Evolutionary conservation across 1,284 basidiomycete genomes (phyloP), one percentile per base, ranked within the genome.

Genomic region (Apiotrichum brassicae): DNA sequence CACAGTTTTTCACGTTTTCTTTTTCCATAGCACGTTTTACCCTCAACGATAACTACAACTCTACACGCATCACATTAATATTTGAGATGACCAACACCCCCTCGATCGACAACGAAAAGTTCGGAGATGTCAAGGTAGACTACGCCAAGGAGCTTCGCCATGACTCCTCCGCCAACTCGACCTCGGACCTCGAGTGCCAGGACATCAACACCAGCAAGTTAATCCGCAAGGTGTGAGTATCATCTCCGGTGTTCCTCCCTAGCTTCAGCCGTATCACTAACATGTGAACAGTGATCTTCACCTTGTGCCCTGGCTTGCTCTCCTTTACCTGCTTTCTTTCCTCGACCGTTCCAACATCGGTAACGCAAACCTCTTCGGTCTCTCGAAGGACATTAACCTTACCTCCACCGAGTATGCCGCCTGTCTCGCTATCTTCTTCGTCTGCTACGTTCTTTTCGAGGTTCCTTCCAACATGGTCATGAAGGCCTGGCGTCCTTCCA

Each of bases 341-440:
- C 69, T 85, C 58, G 87, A 89, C 71, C 79, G 87, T 49, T 83
- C 85, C 35, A 86, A 84, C 60, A 85, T 89, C 58, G 87, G 86
- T 65, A 55, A 60, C 36, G 56, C 56, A 35, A 57, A 57, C 49
- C 35, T 66, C 13, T 52, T 65, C 20, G 66, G 66, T 23, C 59
- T 71, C n/a, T 54, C 57, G 6, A 34, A 39, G 9, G 54, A 65
- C 51, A 53, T 67, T 11, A 9, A 51, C 19, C 49, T 67, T 23
- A 48, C 54, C 16, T 59, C 60, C 14, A 24, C 46, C 16, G 51
- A 66, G 53, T 69, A 69, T 46, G 49, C 54, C 12, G 49, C 51
- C 23, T 63, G 57, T 41, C 58, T 70, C 20, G 60, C 63, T 35
- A 59, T 69, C 45, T 70, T 71, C 60, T 72, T 68, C 52, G 66